Evolutionary conservation across 1,284 basidiomycete genomes (phyloP).

Genomic region (Puccinia sorghi): DNA sequence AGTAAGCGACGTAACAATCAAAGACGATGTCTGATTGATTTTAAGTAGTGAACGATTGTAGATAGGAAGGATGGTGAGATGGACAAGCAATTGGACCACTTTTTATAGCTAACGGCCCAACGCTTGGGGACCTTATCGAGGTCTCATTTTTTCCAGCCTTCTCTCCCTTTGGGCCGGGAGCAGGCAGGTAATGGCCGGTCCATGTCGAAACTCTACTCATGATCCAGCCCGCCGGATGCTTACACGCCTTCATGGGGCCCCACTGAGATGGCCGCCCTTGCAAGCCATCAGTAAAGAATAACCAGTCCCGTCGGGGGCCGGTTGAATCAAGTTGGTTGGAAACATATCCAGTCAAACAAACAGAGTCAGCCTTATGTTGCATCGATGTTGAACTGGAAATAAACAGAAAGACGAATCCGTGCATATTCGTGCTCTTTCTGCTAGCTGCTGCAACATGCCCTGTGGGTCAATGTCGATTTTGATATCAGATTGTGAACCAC

Average conservation of each 20-base stretch:
- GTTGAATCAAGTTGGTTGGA: background rate
- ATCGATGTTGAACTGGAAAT: background rate
- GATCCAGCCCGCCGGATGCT: background rate
- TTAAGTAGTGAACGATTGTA: constrained; percentile 10
- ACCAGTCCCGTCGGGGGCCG: too few species aligned
- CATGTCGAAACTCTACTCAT: background rate
- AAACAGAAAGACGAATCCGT: too few species aligned
- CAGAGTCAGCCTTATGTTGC: background rate
- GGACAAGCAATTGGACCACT: background rate
- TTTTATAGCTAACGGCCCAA: background rate
- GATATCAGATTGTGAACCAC: too few species aligned
- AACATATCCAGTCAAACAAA: background rate
- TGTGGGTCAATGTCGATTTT: too few species aligned
- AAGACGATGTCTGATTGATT: background rate
- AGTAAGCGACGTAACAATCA: constrained; percentile 9
- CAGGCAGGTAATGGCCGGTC: background rate
- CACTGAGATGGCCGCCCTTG: background rate
- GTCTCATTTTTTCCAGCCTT: background rate
- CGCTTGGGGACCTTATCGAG: background rate
- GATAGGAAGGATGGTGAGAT: background rate
- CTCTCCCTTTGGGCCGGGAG: background rate
- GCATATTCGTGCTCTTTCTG: too few species aligned
- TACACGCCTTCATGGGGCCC: background rate
- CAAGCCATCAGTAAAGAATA: background rate
- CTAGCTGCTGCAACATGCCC: too few species aligned